phyloP scores from a whole-genome alignment of 768 basidiomycete genomes.

The Leccinum olivaceopallidum region DNA sequence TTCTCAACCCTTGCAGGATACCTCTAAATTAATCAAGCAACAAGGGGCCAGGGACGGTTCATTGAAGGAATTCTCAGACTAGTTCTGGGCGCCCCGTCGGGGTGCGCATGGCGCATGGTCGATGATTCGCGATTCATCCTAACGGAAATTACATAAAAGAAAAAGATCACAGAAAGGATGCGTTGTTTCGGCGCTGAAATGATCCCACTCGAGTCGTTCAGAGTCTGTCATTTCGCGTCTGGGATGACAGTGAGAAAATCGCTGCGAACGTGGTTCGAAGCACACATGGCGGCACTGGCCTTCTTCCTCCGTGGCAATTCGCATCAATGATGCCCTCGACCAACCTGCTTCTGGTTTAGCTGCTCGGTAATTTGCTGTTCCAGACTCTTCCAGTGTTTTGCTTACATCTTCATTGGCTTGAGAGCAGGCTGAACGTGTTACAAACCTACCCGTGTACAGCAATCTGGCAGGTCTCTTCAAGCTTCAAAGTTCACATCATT shows the following conservation, averaged over 20 bases:
- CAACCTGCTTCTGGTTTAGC: not conserved
- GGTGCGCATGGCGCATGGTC: constrained; percentile 8
- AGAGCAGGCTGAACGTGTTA: not conserved
- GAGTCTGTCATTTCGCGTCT: not conserved
- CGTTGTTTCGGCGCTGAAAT: constrained; percentile 7
- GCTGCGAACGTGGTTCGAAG: not conserved
- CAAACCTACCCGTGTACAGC: not conserved
- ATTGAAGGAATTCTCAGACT: not conserved
- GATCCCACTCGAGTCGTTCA: not conserved
- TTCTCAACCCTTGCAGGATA: constrained; percentile 1
- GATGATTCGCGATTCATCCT: constrained; percentile 5
- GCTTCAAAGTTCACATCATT: not conserved
- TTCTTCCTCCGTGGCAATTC: not conserved
- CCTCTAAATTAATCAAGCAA: constrained; percentile 1
- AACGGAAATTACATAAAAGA: constrained; percentile 1
- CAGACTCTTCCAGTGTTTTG: not conserved
- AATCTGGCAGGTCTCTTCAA: not conserved
- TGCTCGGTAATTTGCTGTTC: not conserved
- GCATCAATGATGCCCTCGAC: not conserved
- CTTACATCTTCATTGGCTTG: not conserved
- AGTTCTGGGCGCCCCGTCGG: constrained; percentile 3
- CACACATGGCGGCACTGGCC: not conserved
- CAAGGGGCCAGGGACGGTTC: constrained; percentile 1
- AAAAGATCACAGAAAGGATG: not conserved
- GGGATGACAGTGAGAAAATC: not conserved